These are phyloP conservation scores for Dothidotthia symphoricarpi DNA, from an alignment of 2,329 filamentous ascomycete species.

Conservation along the genomic window DNA sequence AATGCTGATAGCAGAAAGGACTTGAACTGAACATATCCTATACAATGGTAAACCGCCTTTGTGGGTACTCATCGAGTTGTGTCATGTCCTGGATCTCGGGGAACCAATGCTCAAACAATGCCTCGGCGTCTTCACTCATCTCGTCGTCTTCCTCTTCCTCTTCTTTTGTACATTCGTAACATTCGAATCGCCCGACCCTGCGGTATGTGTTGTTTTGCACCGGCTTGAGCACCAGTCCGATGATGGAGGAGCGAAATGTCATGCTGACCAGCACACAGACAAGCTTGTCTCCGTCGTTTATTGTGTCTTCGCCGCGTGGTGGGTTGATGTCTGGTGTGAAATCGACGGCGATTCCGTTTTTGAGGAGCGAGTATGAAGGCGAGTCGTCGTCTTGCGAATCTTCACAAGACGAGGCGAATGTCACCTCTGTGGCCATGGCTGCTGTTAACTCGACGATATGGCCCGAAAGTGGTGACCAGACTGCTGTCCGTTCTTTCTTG, in stretches of 20 bases:
- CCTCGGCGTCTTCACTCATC: constrained; percentile 38
- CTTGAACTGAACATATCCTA: too few relatives aligned
- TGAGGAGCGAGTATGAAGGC: constrained; percentile 24
- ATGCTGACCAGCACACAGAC: constrained; percentile 37
- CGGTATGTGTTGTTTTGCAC: constrained; percentile 24
- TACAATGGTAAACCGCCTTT: constrained; percentile 31
- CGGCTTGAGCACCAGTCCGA: constrained; percentile 33
- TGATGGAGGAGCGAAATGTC: constrained; percentile 38
- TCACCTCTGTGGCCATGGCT: constrained; percentile 37
- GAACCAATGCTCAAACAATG: constrained; percentile 38
- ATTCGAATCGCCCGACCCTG: constrained; percentile 38
- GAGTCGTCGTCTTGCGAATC: constrained; percentile 4
- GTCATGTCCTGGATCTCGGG: constrained; percentile 40
- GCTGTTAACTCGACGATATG: constrained; percentile 31
- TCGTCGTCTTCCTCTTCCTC: constrained; percentile 24
- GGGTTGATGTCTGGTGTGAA: constrained; percentile 35
- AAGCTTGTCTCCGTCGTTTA: constrained; percentile 31
- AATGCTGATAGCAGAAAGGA: too few relatives aligned
- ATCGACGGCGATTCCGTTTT: constrained; percentile 31
- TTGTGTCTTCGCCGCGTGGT: constrained; percentile 25
- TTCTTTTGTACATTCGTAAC: constrained; percentile 35
- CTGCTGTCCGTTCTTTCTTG: constrained; percentile 17
- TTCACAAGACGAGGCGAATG: constrained; percentile 11
- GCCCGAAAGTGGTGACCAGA: constrained; percentile 35
- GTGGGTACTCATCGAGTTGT: constrained; percentile 32